These are phyloP conservation scores for Podaxis sp. DNA, from an alignment of 768 basidiomycete genomes.

Conservation along the genomic window DNA sequence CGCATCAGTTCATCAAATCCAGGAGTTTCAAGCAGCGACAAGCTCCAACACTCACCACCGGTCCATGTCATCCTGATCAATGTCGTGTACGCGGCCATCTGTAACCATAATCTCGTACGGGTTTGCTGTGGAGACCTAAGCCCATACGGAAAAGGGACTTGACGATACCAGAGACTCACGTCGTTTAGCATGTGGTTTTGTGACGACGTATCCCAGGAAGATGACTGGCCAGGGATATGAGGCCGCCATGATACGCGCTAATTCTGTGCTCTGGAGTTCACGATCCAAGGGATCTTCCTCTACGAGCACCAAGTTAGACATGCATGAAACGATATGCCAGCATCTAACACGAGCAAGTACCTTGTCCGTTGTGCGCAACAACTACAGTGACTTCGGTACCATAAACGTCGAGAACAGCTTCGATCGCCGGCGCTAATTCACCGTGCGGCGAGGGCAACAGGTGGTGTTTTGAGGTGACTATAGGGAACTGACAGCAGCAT, in stretches of 20 bases:
- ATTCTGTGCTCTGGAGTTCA: constrained; percentile 75
- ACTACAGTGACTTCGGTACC: constrained; percentile 77
- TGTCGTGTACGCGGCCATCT: constrained; percentile 79
- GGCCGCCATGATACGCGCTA: constrained; percentile 75
- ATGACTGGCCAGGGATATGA: constrained; percentile 66
- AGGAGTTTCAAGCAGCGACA: background rate
- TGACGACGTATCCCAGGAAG: constrained; percentile 81
- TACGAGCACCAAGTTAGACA: constrained; percentile 21
- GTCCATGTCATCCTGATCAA: constrained; percentile 67
- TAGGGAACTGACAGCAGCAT: constrained; percentile 60
- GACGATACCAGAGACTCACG: constrained; percentile 38
- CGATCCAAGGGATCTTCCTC: constrained; percentile 90
- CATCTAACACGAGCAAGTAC: constrained; percentile 25
- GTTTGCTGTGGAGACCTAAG: constrained; percentile 32
- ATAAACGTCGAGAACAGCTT: constrained; percentile 76
- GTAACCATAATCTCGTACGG: constrained; percentile 73
- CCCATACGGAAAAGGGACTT: background rate
- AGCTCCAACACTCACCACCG: constrained; percentile 47
- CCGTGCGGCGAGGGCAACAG: constrained; percentile 82
- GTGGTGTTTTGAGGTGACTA: constrained; percentile 81
- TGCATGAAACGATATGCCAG: background rate
- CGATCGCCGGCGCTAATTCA: constrained; percentile 87
- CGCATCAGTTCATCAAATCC: background rate
- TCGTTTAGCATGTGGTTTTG: constrained; percentile 54
- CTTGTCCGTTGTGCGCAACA: constrained; percentile 92